These are phyloP conservation scores for Diplodia sapinea DNA, from an alignment of 2,329 filamentous ascomycete species.

Conservation along the genomic window DNA sequence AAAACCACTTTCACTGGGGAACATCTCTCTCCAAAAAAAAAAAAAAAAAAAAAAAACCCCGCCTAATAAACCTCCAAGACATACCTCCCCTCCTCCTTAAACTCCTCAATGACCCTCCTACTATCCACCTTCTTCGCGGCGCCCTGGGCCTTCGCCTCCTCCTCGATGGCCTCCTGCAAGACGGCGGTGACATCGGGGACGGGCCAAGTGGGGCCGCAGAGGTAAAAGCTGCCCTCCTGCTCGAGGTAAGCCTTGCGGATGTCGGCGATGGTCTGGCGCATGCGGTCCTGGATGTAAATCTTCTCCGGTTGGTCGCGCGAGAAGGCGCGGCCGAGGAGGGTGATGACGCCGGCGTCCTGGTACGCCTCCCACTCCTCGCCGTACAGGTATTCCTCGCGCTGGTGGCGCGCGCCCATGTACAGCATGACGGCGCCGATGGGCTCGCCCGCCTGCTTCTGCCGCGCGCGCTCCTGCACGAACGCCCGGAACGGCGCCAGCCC, in stretches of 20 bases:
- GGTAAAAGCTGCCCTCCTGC: conserved; percentile 91
- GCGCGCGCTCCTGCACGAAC: conserved; percentile 96
- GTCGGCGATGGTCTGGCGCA: conserved; percentile 83
- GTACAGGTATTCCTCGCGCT: conserved; percentile 98
- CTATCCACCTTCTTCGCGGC: conserved; percentile 76
- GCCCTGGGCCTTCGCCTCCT: conserved; percentile 62
- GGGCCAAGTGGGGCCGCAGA: conserved; percentile 97
- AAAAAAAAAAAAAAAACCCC: no score
- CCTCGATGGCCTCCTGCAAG: conserved; percentile 86
- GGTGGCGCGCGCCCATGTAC: conserved; percentile 96
- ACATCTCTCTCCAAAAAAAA: no score
- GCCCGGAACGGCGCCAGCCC: conserved; percentile 98
- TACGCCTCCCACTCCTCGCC: conserved; percentile 99
- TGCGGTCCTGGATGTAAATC: conserved; percentile 99
- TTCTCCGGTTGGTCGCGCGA: conserved; percentile 96
- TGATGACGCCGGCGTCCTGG: conserved; percentile 92
- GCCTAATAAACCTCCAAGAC: conserved; percentile 98
- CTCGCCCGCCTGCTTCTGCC: conserved; percentile 97
- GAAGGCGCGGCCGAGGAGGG: conserved; percentile 90
- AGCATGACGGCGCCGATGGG: conserved; percentile 90
- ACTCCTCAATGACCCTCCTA: conserved; percentile 89
- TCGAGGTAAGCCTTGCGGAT: conserved; percentile 86
- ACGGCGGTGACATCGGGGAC: conserved; percentile 96
- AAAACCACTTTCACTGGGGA: no score
- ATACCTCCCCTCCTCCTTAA: conserved; percentile 94